Evolutionary conservation across 2,329 filamentous ascomycete species (phyloP), one percentile per base, ranked within the genome.

Genomic region (Paraphoma sp.): DNA sequence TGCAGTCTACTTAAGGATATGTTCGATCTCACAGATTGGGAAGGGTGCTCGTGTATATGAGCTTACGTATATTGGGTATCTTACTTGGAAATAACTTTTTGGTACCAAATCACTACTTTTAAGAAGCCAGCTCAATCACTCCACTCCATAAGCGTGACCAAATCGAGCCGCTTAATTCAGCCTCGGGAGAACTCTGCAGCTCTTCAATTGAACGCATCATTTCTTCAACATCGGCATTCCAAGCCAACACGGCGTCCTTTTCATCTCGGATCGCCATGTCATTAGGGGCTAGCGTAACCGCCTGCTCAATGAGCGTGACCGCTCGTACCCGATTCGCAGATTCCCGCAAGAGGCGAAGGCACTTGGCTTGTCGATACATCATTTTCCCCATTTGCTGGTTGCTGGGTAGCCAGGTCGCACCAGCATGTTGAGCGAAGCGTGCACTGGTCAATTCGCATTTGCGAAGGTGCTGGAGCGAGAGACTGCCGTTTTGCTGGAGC

Each of bases 371-470:
- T 5, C 65, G 58, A 30, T 51, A 70, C 42, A 67, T 53, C 67
- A 70, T 67, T 59, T 69, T 70, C 16, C 60, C 63, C 17, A 45
- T 51, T 47, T 70, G 67, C 44, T 61, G 53, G 17, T 68, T 68
- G 31, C 63, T 67, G 12, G 67, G 67, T 6, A 48, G 45, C 67
- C 67, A 70, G 0, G 65, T 68, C n/a, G 64, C 63, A 30, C 53
- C 63, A 6, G 60, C 64, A 17, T 70, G 67, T 48, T 68, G 67
- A 6, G 67, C 56, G 33, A 68, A 69, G 12, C 62, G 60, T n/a
- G 64, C 65, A 52, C 55, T 59, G 10, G 67, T 60, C 0, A 58
- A 62, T 44, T 65, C 64, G 55, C 67, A 69, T 40, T 62, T 69
- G 51, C 53, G 56, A 48, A 69, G 44, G 43, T 68, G 61, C 10